Evolutionary conservation across 2,329 filamentous ascomycete species (phyloP).

Genomic region (Whalleya microplaca): DNA sequence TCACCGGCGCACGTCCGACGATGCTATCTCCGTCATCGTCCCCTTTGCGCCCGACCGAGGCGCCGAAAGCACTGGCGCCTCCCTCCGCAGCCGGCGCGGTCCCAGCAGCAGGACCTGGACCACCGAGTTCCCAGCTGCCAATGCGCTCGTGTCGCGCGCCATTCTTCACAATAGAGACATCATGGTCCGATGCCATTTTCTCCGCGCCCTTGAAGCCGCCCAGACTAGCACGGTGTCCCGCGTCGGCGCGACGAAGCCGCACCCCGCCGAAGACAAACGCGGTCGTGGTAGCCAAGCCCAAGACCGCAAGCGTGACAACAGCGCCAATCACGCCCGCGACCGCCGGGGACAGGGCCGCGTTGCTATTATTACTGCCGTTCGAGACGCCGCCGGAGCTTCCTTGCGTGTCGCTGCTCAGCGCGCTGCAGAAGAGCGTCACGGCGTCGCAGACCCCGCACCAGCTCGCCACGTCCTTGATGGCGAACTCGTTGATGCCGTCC

Average conservation of each 20-base stretch:
- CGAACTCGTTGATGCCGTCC: conserved; percentile 40
- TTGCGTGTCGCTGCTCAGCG: conserved; percentile 11
- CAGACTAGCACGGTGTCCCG: conserved; percentile 18
- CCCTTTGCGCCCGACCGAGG: conserved; percentile 10
- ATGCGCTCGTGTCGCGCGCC: conserved; percentile 49
- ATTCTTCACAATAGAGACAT: conserved; percentile 44
- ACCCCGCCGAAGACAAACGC: conserved; percentile 39
- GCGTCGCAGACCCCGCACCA: conserved; percentile 52
- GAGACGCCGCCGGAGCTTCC: not conserved
- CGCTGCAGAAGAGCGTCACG: conserved; percentile 44
- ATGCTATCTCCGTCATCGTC: conserved; percentile 44
- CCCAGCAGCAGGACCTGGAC: too few relatives aligned
- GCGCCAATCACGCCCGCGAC: conserved; percentile 54
- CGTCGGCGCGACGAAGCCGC: conserved; percentile 30
- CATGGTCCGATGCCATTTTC: conserved; percentile 49
- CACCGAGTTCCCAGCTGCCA: conserved; percentile 54
- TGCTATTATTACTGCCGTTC: not conserved
- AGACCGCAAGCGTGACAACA: conserved; percentile 41
- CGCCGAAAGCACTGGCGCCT: conserved; percentile 22
- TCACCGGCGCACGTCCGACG: conserved; percentile 42
- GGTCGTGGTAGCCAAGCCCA: conserved; percentile 25
- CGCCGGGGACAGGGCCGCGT: conserved; percentile 37
- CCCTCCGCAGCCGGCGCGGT: conserved; percentile 15
- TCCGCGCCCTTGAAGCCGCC: conserved; percentile 51
- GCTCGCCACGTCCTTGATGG: conserved; percentile 35